Base-by-base conservation (phyloP, 306 rosid species). In the Trichosanthes cucumerina region DNA sequence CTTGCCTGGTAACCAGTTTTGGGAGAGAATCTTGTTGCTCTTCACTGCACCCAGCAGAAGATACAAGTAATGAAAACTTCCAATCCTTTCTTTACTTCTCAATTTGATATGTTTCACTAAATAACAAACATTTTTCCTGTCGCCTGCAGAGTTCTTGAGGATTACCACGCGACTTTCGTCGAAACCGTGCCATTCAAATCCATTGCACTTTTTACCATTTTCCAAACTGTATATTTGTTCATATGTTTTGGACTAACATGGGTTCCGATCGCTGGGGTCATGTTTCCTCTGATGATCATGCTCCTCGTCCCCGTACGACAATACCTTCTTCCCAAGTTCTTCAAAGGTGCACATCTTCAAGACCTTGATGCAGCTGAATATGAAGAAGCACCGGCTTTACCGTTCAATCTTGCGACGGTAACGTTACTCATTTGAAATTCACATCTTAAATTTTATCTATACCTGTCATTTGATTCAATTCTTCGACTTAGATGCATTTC, bases 221-320 rank as follows among this genome's bases (percentile, higher is more conserved):
- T 96, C 89, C 99, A 96, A 81, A 90, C 96, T 21, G 14, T 75
- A 46, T 96, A 96, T 80, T 86, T 96, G 88, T 88, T 96, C 14
- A 54, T 83, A 53, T 96, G 99, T 69, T 96, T 96, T 88, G 97
- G 98, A 75, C 91, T 96, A 58, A 96, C 99, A 13, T 96, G 99
- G 99, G 83, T 96, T 82, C 98, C 99, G 14, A 91, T 96, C 41
- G 99, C 99, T 0, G 98, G 99, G 31, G 87, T 96, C 50, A 90
- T 92, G 97, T 96, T 96, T 73, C 97, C 99, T 15, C 7, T 96
- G 82, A 83, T 96, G 99, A 96, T 96, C 90, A 96, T 96, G 99
- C 89, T 96, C 82, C 80, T 96, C 47, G 93, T 96, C 77, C 99
- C 99, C 0, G 87, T 90, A 9, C 86, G 99, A 78, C 99, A 96